Evolutionary conservation across 1,139 yeast genomes (phyloP).

Genomic region (Yamadazyma epiphylla): DNA sequence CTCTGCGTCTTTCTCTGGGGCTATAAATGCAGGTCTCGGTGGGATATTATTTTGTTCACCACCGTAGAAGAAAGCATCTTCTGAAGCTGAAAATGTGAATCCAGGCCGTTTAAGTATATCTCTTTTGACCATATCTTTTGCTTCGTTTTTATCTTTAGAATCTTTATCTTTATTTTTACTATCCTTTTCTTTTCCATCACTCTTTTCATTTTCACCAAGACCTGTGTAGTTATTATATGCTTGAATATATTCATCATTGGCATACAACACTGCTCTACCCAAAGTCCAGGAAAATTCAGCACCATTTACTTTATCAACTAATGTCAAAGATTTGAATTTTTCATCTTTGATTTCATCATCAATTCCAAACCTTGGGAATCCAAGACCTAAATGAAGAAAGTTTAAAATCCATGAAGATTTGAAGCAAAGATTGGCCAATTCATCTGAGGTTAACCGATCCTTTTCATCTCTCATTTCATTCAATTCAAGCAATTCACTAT

Average conservation of each 20-base stretch:
- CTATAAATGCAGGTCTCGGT: slow-evolving; percentile 41
- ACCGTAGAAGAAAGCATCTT: slow-evolving; percentile 46
- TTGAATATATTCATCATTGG: slow-evolving; percentile 42
- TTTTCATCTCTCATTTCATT: slow-evolving; percentile 23
- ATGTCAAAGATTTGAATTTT: slow-evolving; percentile 47
- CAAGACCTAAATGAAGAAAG: slow-evolving; percentile 69
- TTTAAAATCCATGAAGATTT: slow-evolving; percentile 70
- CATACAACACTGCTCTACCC: slow-evolving; percentile 72
- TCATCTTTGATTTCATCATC: slow-evolving; percentile 25
- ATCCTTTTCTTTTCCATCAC: slow-evolving; percentile 9
- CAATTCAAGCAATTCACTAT: slow-evolving; percentile 39
- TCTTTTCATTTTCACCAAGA: slow-evolving; percentile 7
- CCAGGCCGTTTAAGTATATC: slow-evolving; percentile 37
- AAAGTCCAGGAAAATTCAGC: slow-evolving; percentile 78
- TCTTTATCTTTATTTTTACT: no score
- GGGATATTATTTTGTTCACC: slow-evolving; percentile 46
- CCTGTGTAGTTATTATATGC: slow-evolving; percentile 30
- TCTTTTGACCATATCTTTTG: no score
- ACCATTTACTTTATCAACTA: slow-evolving; percentile 62
- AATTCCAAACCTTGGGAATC: slow-evolving; percentile 58
- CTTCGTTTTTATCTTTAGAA: slow-evolving; percentile 24
- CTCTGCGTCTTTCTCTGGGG: slow-evolving; percentile 18
- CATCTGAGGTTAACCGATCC: slow-evolving; percentile 30
- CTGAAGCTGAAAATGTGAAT: slow-evolving; percentile 48
- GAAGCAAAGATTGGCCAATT: slow-evolving; percentile 55